Evolutionary conservation across 2,329 filamentous ascomycete species (phyloP), one percentile per base, ranked within the genome.

Genomic region (Myrmaecium sp.): DNA sequence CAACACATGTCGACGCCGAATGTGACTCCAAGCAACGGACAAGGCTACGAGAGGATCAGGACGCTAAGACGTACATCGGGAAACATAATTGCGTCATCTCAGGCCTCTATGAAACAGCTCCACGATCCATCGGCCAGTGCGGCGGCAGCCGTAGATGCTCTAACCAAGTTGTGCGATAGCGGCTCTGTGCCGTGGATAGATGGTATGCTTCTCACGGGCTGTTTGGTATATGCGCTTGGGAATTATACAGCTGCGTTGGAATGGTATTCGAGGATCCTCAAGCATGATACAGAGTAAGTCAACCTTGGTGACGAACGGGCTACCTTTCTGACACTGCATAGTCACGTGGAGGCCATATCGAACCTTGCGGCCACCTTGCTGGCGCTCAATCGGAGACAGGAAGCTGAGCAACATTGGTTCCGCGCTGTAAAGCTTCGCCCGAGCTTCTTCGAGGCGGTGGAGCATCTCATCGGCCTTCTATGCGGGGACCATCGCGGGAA

Each of bases 351-450:
- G 56, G 83, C 86, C 13, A 75, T 89, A 22, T 93, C 86, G 13
- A 95, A 95, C 47, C 69, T 91, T 33, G 89, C 86, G 13, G 86
- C 86, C 13, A 83, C 86, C 1, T 59, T 93, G 14, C 73, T 93
- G 38, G 83, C 83, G 30, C 64, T 95, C 6, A 74, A 81, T 33
- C 73, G 77, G 32, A 76, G 76, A 31, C 66, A 76, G 25, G 86
- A 95, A 43, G 89, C 89, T 5, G 76, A 93, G 45, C 65, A 72
- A 31, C 68, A 83, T 43, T 98, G 89, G 89, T 61, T 76, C 36
- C 70, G 68, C 33, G 83, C 83, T n/a, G 72, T 95, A 14, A 78
- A 73, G 43, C 58, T 80, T 30, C 74, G 80, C 6, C 89, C 89
- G 1, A 78, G 73, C 44, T 91, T 92, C 52, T 78, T 98, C 30